Base-by-base conservation (phyloP, 2,329 filamentous ascomycete species). In the Botrytis deweyae region DNA sequence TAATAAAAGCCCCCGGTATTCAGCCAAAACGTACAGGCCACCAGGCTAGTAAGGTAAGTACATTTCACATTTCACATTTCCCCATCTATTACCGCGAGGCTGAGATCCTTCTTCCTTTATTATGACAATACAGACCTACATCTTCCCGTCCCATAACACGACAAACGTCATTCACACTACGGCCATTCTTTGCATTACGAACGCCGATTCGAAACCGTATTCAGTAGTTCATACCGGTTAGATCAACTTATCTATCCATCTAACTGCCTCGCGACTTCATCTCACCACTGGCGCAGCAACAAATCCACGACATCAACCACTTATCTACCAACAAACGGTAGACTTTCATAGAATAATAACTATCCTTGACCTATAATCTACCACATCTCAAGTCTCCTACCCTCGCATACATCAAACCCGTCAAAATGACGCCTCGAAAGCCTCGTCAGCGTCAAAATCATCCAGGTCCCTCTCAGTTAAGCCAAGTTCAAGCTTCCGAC, bases 401-500 rank as follows among this genome's bases (percentile, higher is more conserved):
- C 10, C n/a, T 44, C 46, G 29, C 70, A 44, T 12, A 67, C 33
- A 59, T 3, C 16, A 55, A 42, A 29, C 2, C 16, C 36, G 40
- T 69, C 58, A 77, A 46, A 64, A 84, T 84, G 82, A 83, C 82
- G 74, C 82, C 81, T n/a, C 82, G 81, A 75, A 83, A 81, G 72
- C 77, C 78, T 58, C 80, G 81, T 62, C 79, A 79, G 59, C 79
- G 75, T 78, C 83, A 77, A 74, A 82, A 79, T 74, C 70, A 69
- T 55, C 65, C 75, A 4, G 83, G 79, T 75, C 84, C 75, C n/a
- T 82, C 78, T 44, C 75, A 73, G 33, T 65, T 74, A 29, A 52
- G 71, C n/a, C 74, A 75, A 61, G 49, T 82, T 52, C 87, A 84
- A 80, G 86, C 83, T 70, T 88, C 85, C 77, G 88, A 84, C 84